Evolutionary conservation across 108 stramenopile species (phyloP), one percentile per base, ranked within the genome.

Genomic region (Stephanodiscus minutulus): DNA sequence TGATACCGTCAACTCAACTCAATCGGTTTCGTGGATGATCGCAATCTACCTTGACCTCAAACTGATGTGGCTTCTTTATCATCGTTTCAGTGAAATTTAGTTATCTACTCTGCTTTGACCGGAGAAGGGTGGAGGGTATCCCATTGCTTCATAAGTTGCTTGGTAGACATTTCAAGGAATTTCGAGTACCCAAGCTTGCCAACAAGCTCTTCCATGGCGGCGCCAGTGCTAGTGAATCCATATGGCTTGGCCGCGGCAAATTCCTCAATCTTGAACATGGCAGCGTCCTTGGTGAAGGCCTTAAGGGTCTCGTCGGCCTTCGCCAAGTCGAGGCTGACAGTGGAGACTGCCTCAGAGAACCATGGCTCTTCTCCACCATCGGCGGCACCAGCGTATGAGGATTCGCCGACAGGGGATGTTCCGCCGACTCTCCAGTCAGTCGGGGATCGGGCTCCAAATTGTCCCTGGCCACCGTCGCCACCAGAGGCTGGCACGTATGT

Each of bases 341-440:
- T 96, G 52, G 89, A 90, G 53, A 96, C 88, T 43, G 94, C 94
- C 83, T 96, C 94, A 27, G 94, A 82, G 83, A 93, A 93, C 94
- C 94, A 96, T 24, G 94, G 94, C 70, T 96, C 94, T 60, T 93
- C 94, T 68, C 91, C 91, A 69, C 91, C 91, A 85, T 93, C 94
- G 28, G 90, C 74, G 36, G 89, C 91, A 66, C 91, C 94, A 24
- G 76, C 37, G 64, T 88, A 96, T 15, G 87, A 88, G 18, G 79
- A 61, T 75, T 96, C 89, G 27, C 94, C 94, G 18, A 92, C 79
- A 50, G 94, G 94, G 61, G 87, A 88, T 41, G 94, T 96, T 83
- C 94, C 94, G 29, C 90, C 89, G 13, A 90, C 89, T 62, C 89
- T 81, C 94, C 94, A 96, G 86, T 96, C 72, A 49, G 84, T 91